Conservation (phyloP, 257 asterid genomes). For the Gynochthodes officinalis region DNA sequence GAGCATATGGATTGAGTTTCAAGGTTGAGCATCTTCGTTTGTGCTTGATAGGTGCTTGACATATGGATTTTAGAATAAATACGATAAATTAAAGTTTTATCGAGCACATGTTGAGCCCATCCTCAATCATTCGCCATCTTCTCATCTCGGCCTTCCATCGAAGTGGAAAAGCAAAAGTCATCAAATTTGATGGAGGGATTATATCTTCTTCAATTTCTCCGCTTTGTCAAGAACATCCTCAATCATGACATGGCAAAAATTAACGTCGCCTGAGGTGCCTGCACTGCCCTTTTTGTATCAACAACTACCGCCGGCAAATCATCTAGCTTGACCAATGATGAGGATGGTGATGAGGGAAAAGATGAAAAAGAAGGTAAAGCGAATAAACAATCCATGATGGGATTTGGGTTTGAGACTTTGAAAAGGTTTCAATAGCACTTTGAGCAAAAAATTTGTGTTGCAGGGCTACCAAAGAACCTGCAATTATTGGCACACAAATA, state of each 20-base stretch:
- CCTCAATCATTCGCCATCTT: not conserved
- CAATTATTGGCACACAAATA: constrained; percentile 73
- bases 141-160: constrained; percentile 9
- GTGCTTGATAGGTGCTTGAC: too few species aligned
- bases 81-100: too few species aligned
- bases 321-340: constrained; percentile 10
- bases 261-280: constrained; percentile 24
- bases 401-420: constrained; percentile 23
- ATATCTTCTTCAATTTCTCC: constrained; percentile 60
- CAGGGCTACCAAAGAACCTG: constrained; percentile 80
- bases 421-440: constrained; percentile 58
- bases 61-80: too few species aligned
- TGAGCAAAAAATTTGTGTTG: constrained; percentile 75
- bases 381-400: constrained; percentile 29
- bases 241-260: too few species aligned
- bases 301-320: constrained; percentile 24
- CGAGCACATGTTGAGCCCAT: too few species aligned
- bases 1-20: too few species aligned
- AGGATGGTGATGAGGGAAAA: constrained; percentile 5
- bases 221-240: too few species aligned
- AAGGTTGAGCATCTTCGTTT: too few species aligned
- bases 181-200: constrained; percentile 29
- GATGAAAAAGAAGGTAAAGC: constrained; percentile 28
- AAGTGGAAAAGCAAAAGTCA: not conserved
- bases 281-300: constrained; percentile 1